phyloP scores from a whole-genome alignment of 2,329 filamentous ascomycete species.

The Aspergillus sp. region DNA sequence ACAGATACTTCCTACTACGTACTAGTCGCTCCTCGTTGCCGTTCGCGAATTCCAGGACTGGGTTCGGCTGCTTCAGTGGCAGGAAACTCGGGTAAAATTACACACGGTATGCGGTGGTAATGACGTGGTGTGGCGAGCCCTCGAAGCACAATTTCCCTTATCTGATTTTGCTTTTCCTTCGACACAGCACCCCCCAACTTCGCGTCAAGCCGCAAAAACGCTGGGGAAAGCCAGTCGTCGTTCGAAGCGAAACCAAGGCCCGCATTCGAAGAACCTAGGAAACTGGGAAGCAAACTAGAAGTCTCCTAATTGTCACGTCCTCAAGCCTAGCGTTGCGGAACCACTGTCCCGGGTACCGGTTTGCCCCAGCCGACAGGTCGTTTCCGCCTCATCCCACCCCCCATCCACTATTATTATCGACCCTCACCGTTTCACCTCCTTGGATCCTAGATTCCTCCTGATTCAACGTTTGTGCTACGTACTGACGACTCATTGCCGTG shows the following conservation, averaged over 20 bases:
- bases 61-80: not conserved
- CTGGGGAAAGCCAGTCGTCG: not conserved
- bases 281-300: not conserved
- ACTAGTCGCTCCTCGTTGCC: not conserved
- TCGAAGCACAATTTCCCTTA: constrained; percentile 2
- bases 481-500: not conserved
- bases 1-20: too few species aligned
- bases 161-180: constrained; percentile 14
- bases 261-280: not conserved
- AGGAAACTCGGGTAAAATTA: constrained; percentile 14
- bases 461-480: constrained; percentile 4
- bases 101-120: constrained; percentile 12
- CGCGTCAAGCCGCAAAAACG: not conserved
- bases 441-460: constrained; percentile 2
- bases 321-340: constrained; percentile 21
- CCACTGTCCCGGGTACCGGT: constrained; percentile 21
- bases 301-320: constrained; percentile 11
- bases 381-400: constrained; percentile 21
- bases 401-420: not conserved
- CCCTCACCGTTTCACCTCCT: not conserved
- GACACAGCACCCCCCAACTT: not conserved
- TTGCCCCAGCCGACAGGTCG: constrained; percentile 20
- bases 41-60: not conserved
- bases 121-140: constrained; percentile 15
- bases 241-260: not conserved